phyloP scores from a whole-genome alignment of 805 yeast genomes.

The Yarrowia sp. region DNA sequence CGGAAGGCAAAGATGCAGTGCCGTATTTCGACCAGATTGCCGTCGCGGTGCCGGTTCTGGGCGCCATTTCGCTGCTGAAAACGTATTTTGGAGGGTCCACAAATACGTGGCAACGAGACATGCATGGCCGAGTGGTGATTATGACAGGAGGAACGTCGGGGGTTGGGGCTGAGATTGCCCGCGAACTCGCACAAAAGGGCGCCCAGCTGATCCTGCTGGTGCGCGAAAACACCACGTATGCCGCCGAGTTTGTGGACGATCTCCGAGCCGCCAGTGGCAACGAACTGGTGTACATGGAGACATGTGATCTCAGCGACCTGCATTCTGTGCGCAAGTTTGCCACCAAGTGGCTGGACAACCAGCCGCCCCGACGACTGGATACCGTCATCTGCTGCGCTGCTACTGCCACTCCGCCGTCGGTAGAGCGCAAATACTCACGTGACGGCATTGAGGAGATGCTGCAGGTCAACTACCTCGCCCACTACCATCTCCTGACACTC shows the following conservation, averaged over 20 bases:
- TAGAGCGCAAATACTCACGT: constrained; percentile 65
- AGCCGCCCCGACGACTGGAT: constrained; percentile 90
- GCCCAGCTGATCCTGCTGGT: constrained; percentile 48
- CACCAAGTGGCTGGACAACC: constrained; percentile 89
- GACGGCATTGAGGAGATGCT: constrained; percentile 91
- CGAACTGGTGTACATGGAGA: constrained; percentile 85
- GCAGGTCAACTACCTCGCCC: constrained; percentile 81
- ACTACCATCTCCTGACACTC: constrained; percentile 79
- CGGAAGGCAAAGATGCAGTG: constrained; percentile 75
- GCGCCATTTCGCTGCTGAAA: constrained; percentile 53
- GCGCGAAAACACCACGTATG: constrained; percentile 65
- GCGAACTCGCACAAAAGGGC: constrained; percentile 30
- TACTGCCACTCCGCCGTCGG: constrained; percentile 74
- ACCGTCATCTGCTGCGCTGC: constrained; percentile 90
- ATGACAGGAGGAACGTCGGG: constrained; percentile 36
- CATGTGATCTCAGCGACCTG: constrained; percentile 78
- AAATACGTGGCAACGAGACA: constrained; percentile 90
- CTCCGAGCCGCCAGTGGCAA: constrained; percentile 74
- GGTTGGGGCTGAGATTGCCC: constrained; percentile 25
- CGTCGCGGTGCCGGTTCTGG: constrained; percentile 4
- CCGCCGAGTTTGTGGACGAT: constrained; percentile 78
- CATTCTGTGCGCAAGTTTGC: constrained; percentile 86
- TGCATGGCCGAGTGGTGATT: constrained; percentile 57
- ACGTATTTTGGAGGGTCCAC: constrained; percentile 78
- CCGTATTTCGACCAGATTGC: constrained; percentile 76